A percentile compares a stretch with the other conserved stretches of the same genome.
Conservation (phyloP, 495 filamentous ascomycete species). For the Hyaloscypha variabilis region DNA sequence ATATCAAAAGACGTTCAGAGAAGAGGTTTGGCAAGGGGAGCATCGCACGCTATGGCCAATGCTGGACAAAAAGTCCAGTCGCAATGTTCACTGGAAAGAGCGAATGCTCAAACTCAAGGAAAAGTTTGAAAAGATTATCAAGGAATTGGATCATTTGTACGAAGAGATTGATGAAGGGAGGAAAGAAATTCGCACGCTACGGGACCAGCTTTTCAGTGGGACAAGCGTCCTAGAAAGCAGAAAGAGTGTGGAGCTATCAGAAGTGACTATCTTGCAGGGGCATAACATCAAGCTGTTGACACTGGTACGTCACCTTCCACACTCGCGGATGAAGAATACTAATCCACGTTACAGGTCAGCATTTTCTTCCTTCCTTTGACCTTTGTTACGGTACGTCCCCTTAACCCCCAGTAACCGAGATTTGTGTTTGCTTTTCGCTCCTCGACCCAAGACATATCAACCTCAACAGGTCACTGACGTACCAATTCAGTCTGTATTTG, state of each 20-base stretch:
- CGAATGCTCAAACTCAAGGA: slow-evolving; percentile 29
- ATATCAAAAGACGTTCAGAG: slow-evolving; percentile 50
- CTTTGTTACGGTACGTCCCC: slow-evolving; percentile 37
- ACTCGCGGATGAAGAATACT: background rate
- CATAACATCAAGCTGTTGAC: slow-evolving; percentile 52
- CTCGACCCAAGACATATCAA: background rate
- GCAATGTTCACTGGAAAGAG: slow-evolving; percentile 34
- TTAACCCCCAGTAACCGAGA: no score
- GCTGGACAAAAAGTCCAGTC: slow-evolving; percentile 24
- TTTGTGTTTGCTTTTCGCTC: background rate
- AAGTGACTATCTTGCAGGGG: slow-evolving; percentile 38
- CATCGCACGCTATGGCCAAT: slow-evolving; percentile 43
- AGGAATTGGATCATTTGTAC: slow-evolving; percentile 26
- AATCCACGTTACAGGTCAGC: slow-evolving; percentile 32
- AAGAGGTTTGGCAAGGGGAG: slow-evolving; percentile 52
- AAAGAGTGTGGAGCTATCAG: slow-evolving; percentile 35
- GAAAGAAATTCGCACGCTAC: slow-evolving; percentile 40
- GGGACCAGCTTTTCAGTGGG: slow-evolving; percentile 47
- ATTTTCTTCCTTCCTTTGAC: slow-evolving; percentile 51
- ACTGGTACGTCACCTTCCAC: slow-evolving; percentile 24
- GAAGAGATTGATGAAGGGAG: slow-evolving; percentile 31
- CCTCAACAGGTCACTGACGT: background rate
- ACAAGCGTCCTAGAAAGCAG: slow-evolving; percentile 44
- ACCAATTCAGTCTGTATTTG: slow-evolving; percentile 37
- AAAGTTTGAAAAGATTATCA: slow-evolving; percentile 32